Evolutionary conservation across 345 rosid genomes (phyloP), one percentile per base, ranked within the genome.

Genomic region (Durio zibethinus): DNA sequence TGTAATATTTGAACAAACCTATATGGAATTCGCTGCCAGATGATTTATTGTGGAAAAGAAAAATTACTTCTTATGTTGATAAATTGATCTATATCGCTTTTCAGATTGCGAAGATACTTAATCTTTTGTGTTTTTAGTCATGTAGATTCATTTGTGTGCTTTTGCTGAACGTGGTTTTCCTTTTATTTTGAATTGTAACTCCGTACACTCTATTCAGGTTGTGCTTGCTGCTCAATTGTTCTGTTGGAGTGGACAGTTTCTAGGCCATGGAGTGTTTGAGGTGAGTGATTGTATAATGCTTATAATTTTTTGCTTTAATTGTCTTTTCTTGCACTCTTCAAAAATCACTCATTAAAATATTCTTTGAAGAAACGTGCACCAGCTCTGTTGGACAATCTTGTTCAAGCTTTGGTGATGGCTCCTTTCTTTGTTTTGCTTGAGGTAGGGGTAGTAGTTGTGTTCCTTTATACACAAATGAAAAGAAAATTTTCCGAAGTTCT

Each of bases 371-470:
- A 86, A 85, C 93, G 99, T 11, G 93, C 98, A 53, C 97, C 98
- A 0, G 97, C 98, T 23, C 86, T 94, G 64, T 65, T 93, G 75
- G 98, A 93, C 84, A 92, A 93, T 82, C 83, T 95, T 74, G 52
- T 69, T n/a, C 98, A 90, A 77, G 98, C 99, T 48, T 78, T 95
- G 75, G 78, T 92, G 21, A 92, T 86, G 90, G 98, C 99, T 79
- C 99, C 98, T 33, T 93, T 90, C 86, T 93, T 92, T n/a, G 99
- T 93, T 15, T 75, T 93, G 77, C 96, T 95, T 0, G 98, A 95
- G 98, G 97, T 90, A 82, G 31, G 73, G 54, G 23, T 3, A 10
- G 11, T 31, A 62, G 5, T 69, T 45, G 33, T 12, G 25, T 31
- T n/a, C 38, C 47, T 21, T 20, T 7, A 33, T 29, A 16, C 29